A percentile compares a stretch with the other conserved stretches of the same genome.
Conservation (phyloP, 139 green algal genomes). For the Chlorella sorokiniana region DNA sequence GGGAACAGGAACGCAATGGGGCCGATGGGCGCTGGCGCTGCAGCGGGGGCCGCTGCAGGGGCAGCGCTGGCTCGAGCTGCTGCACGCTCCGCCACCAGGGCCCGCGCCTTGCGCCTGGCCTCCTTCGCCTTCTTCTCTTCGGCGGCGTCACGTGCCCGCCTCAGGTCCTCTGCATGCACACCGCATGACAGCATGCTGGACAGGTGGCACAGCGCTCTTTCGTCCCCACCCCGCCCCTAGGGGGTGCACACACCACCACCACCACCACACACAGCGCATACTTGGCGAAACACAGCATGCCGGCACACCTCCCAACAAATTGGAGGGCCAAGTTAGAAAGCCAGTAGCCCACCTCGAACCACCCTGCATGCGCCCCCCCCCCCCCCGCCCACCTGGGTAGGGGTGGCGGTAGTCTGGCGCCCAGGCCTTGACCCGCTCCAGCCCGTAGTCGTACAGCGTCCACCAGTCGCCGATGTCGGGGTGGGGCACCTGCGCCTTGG, state of each 20-base stretch:
- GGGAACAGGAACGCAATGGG: constrained; percentile 87
- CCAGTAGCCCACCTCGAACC: neutral
- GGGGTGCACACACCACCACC: neutral
- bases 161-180: constrained; percentile 55
- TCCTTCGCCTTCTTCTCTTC: constrained; percentile 41
- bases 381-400: constrained; percentile 72
- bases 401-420: constrained; percentile 66
- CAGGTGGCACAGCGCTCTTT: neutral
- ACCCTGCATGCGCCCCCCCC: no score
- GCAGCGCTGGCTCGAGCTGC: neutral
- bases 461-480: constrained; percentile 88
- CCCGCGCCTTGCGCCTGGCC: constrained; percentile 41
- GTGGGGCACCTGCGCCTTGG: constrained; percentile 77
- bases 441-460: constrained; percentile 94
- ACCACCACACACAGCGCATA: neutral
- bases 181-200: neutral
- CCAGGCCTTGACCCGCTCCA: constrained; percentile 79
- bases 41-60: neutral
- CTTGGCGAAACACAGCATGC: no score
- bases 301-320: neutral
- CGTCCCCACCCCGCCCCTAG: no score
- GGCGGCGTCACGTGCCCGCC: constrained; percentile 46
- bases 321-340: no score
- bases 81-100: neutral
- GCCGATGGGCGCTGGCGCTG: constrained; percentile 13